These are phyloP conservation scores for Cladobotryum protrusum DNA, from an alignment of 2,329 filamentous ascomycete species.

Conservation along the genomic window DNA sequence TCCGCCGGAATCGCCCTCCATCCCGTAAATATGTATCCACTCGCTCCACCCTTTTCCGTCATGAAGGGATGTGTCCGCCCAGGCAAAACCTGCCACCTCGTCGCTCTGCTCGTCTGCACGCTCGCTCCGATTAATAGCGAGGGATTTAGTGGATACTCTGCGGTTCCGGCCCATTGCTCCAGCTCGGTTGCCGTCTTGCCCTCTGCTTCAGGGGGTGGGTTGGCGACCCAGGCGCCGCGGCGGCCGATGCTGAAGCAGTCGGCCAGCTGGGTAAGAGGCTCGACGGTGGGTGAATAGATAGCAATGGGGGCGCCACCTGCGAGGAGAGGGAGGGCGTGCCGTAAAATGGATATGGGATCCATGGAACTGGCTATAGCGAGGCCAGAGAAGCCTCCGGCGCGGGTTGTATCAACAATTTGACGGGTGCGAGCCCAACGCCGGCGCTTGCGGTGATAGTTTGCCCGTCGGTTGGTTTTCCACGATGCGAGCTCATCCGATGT, in stretches of 20 bases:
- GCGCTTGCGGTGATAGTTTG: conserved; percentile 83
- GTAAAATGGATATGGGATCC: conserved; percentile 71
- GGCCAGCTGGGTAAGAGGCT: conserved; percentile 68
- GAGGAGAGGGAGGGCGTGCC: conserved; percentile 70
- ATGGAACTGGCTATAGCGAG: conserved; percentile 77
- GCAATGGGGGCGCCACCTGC: conserved; percentile 78
- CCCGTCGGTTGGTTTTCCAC: conserved; percentile 77
- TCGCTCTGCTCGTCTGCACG: conserved; percentile 73
- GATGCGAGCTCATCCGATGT: conserved; percentile 55
- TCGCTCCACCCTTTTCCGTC: conserved; percentile 79
- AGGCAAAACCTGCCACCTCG: conserved; percentile 85
- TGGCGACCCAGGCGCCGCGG: conserved; percentile 64
- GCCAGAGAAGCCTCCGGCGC: conserved; percentile 72
- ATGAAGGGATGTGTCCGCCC: conserved; percentile 90
- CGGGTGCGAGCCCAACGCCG: conserved; percentile 70
- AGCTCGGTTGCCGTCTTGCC: conserved; percentile 43
- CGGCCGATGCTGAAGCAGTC: conserved; percentile 81
- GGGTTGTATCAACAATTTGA: conserved; percentile 67
- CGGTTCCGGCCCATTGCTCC: conserved; percentile 52
- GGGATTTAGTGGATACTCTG: conserved; percentile 84
- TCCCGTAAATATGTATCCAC: conserved; percentile 85
- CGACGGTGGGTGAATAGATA: conserved; percentile 75
- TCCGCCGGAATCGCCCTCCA: conserved; percentile 74
- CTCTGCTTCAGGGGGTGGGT: conserved; percentile 40
- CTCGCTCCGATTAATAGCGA: conserved; percentile 71